Conservation (phyloP, 208 protist species). For the Leishmania aethiopica region DNA sequence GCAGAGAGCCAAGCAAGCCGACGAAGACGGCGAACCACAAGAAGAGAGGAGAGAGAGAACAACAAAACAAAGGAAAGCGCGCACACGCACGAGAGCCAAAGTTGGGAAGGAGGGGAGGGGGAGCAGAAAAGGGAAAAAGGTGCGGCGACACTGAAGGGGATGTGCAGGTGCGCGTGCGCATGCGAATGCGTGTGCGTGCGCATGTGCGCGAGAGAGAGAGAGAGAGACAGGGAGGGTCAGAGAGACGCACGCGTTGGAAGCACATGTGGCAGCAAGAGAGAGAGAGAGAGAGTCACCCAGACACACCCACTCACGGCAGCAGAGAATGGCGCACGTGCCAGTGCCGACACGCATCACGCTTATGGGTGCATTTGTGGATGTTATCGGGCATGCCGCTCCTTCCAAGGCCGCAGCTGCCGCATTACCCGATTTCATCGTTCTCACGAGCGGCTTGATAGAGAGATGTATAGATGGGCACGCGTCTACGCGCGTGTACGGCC, state of each 20-base stretch:
- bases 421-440: background rate
- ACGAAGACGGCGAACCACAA: background rate
- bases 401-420: background rate
- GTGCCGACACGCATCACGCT: background rate
- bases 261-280: background rate
- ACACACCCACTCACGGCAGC: background rate
- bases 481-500: background rate
- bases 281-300: background rate
- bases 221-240: background rate
- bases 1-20: background rate
- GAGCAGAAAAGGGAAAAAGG: background rate
- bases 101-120: background rate
- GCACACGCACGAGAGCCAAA: conserved; percentile 1
- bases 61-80: background rate
- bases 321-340: background rate
- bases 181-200: background rate
- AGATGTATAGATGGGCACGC: background rate
- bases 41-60: too few species aligned
- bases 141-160: background rate
- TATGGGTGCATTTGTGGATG: background rate
- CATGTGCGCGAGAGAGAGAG: background rate
- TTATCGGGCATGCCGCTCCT: background rate
- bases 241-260: background rate
- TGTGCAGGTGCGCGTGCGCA: background rate
- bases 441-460: background rate